phyloP scores from a whole-genome alignment of 768 basidiomycete genomes.

The Boletus vinaceobasis region DNA sequence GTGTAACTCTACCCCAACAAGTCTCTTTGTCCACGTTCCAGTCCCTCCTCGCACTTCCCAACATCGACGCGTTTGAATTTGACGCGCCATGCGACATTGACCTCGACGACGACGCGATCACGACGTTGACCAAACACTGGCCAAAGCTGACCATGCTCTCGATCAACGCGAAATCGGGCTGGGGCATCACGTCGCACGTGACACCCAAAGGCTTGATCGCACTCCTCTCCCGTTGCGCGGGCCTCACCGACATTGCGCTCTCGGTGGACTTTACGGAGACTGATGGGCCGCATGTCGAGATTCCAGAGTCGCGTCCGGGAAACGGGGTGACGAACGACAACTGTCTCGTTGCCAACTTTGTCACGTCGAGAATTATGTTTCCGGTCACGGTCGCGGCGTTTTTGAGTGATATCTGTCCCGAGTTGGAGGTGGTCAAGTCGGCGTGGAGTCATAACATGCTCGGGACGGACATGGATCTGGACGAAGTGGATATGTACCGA shows the following conservation, averaged over 20 bases:
- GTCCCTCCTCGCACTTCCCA: constrained; percentile 15
- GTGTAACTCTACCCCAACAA: background rate
- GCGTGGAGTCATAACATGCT: constrained; percentile 7
- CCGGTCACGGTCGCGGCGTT: constrained; percentile 25
- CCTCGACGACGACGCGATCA: constrained; percentile 22
- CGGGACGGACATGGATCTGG: constrained; percentile 1
- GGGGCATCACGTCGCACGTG: constrained; percentile 16
- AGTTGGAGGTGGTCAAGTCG: constrained; percentile 7
- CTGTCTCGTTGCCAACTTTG: constrained; percentile 15
- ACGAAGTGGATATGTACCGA: constrained; percentile 9
- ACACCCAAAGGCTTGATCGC: constrained; percentile 22
- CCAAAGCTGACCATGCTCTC: constrained; percentile 9
- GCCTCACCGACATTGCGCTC: constrained; percentile 14
- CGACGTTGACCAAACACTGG: constrained; percentile 20
- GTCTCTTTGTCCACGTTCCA: constrained; percentile 16
- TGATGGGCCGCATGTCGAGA: background rate
- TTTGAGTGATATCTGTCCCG: constrained; percentile 24
- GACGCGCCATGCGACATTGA: constrained; percentile 18
- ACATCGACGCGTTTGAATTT: constrained; percentile 10
- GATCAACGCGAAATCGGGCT: constrained; percentile 18
- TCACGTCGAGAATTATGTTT: constrained; percentile 18
- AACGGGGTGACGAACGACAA: constrained; percentile 7
- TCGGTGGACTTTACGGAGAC: constrained; percentile 20
- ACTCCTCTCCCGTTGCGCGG: constrained; percentile 14
- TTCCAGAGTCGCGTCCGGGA: constrained; percentile 2